Evolutionary conservation across 1,284 basidiomycete species (phyloP).

Genomic region (Veloporphyrellus conicus): DNA sequence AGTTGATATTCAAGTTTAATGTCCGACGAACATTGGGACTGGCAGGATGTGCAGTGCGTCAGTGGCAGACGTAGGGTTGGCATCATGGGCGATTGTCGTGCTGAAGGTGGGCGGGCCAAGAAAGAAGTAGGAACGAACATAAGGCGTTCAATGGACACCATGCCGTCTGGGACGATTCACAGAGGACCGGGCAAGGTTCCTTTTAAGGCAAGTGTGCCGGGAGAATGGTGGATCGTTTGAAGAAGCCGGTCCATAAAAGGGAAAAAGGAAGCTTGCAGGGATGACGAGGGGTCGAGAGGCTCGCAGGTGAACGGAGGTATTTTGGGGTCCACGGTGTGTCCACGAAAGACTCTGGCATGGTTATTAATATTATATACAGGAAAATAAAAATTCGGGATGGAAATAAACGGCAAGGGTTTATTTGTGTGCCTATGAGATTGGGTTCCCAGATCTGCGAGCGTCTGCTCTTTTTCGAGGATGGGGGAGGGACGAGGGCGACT

Average conservation of each 20-base stretch:
- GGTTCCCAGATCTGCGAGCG: conserved; percentile 26
- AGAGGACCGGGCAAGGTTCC: background rate
- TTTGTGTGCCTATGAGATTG: conserved; percentile 18
- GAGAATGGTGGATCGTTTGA: conserved; percentile 14
- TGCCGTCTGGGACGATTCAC: no score
- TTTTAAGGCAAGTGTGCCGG: conserved; percentile 9
- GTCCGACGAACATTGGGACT: conserved; percentile 15
- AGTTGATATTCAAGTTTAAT: conserved; percentile 20
- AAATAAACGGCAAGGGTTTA: conserved; percentile 10
- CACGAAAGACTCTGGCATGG: background rate
- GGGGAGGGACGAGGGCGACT: no score
- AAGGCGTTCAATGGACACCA: no score
- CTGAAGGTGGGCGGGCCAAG: conserved; percentile 11
- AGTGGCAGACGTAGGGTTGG: background rate
- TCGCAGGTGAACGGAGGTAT: background rate
- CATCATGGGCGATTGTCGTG: conserved; percentile 1
- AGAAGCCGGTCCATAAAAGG: conserved; percentile 24
- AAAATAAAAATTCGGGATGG: background rate
- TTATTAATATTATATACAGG: background rate
- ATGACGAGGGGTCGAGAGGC: background rate
- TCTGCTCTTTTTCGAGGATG: no score
- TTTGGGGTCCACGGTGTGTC: conserved; percentile 15
- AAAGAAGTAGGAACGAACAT: conserved; percentile 16
- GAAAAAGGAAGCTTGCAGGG: background rate
- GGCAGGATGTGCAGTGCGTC: background rate